Percentiles rank a stretch among this genome's conserved stretches.
These are phyloP conservation scores for Sideroxylon spinosum DNA, from an alignment of 179 eudicot genomes.

Conservation along the genomic window DNA sequence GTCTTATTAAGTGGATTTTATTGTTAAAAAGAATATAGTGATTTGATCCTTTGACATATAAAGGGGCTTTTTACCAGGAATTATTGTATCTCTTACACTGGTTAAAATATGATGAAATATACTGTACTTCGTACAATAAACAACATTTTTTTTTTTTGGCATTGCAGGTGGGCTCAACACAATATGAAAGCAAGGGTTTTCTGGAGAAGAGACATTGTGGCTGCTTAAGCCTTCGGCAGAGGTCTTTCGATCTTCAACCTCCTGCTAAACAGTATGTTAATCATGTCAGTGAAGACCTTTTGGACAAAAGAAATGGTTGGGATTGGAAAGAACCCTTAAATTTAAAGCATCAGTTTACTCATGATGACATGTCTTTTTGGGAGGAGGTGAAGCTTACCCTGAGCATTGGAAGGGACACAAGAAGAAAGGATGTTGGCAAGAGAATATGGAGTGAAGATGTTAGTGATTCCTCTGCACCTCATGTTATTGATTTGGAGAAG, in stretches of 20 bases:
- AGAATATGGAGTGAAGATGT: conserved; percentile 23
- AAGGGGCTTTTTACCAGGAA: not conserved
- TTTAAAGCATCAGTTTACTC: conserved; percentile 15
- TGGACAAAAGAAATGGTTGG: conserved; percentile 18
- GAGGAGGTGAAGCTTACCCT: conserved; percentile 41
- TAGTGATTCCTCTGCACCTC: conserved; percentile 14
- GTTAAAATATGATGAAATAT: too few species aligned
- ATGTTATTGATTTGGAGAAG: conserved; percentile 45
- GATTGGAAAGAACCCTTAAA: conserved; percentile 12
- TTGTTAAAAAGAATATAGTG: not conserved
- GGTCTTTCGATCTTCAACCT: conserved; percentile 40
- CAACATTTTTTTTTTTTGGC: not conserved
- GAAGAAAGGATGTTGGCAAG: conserved; percentile 16
- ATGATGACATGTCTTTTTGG: conserved; percentile 11
- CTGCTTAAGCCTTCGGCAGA: conserved; percentile 20
- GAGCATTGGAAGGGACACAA: conserved; percentile 27
- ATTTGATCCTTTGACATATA: not conserved
- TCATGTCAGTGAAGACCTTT: conserved; percentile 18
- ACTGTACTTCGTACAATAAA: not conserved
- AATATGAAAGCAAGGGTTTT: conserved; percentile 10
- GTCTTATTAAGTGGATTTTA: not conserved
- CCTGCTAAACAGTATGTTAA: conserved; percentile 32
- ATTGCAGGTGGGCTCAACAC: conserved; percentile 28
- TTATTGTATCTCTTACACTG: not conserved
- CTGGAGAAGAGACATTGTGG: conserved; percentile 15